Evolutionary conservation across 148 eudicot genomes (phyloP), one percentile per base, ranked within the genome.

Genomic region (Persicaria maculosa): DNA sequence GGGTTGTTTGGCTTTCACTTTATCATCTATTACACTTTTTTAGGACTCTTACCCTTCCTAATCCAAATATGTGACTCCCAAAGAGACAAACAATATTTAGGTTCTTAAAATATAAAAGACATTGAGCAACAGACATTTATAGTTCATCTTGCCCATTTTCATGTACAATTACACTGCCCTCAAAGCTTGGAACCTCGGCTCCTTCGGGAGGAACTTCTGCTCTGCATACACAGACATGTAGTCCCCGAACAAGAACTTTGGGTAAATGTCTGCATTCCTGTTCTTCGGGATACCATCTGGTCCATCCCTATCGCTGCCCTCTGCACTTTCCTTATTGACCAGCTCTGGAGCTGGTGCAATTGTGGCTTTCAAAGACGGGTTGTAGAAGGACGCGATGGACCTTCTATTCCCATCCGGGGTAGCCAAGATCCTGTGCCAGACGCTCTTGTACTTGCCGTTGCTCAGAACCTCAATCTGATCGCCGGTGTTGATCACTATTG

Each of bases 381-480:
- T 93, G 47, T 93, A 93, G 64, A 93, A 93, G 0, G 98, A 87
- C 31, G 98, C 98, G 14, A 93, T 78, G 6, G 98, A 93, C 45
- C 92, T 84, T 68, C 98, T 87, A 43, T 74, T 91, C 45, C 92
- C 98, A 19, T 84, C 79, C 0, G 40, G 59, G 40, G 19, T 71
- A 0, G 97, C 83, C 81, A 85, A n/a, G 44, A 93, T 87, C 45
- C 92, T 46, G 73, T 93, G 98, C 98, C 93, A 94, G 22, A 80
- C 97, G 46, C 98, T 94, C 87, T 90, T 91, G 79, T 94, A 94
- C 76, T 74, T 76, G 6, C 98, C 98, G 75, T 91, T 94, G 75
- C 98, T 94, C 43, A 94, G 68, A 9, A 88, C 98, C 74, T 94
- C 97, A 9, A 94, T 90, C 75, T 94, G 97, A 68, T 94, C 97